These are phyloP conservation scores for Cerioporus squamosus DNA, from an alignment of 1,284 basidiomycete genomes.

Conservation along the genomic window DNA sequence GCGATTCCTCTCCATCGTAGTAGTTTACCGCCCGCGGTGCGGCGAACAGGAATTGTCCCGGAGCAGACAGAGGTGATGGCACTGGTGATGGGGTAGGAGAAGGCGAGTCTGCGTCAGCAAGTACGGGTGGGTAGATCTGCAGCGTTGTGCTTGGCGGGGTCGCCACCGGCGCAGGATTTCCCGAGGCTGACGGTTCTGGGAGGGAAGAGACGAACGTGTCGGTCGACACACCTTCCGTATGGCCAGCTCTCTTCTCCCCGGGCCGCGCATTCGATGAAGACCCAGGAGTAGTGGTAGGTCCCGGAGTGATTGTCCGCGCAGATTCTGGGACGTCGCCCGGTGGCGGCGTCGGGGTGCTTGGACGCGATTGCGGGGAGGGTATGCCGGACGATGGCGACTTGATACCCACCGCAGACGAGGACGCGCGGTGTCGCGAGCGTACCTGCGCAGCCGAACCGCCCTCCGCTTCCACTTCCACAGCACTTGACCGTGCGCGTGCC, in stretches of 20 bases:
- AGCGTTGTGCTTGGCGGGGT: neutral
- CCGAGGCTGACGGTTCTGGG: neutral
- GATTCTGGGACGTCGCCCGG: slow-evolving; percentile 14
- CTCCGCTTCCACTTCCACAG: neutral
- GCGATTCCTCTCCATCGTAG: slow-evolving; percentile 33
- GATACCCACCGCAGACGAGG: slow-evolving; percentile 35
- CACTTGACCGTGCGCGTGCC: neutral
- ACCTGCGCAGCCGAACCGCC: neutral
- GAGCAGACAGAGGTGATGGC: slow-evolving; percentile 26
- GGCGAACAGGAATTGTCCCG: slow-evolving; percentile 26
- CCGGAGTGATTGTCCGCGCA: slow-evolving; percentile 13
- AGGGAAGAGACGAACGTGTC: neutral
- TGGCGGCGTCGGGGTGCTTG: slow-evolving; percentile 12
- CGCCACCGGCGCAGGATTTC: neutral
- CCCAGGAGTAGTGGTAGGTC: slow-evolving; percentile 12
- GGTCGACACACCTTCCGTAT: too few relatives aligned
- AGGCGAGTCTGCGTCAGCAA: neutral
- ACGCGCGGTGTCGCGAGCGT: slow-evolving; percentile 28
- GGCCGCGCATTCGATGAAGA: neutral
- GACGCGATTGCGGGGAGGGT: slow-evolving; percentile 22
- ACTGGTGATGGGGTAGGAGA: slow-evolving; percentile 16
- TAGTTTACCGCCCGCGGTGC: slow-evolving; percentile 26
- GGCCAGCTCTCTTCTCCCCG: neutral
- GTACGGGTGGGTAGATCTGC: slow-evolving; percentile 3
- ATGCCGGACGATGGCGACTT: slow-evolving; percentile 32